A percentile compares a stretch with the other conserved stretches of the same genome.
Evolutionary conservation across 2,329 filamentous ascomycete genomes (phyloP).

Genomic region (Biscogniauxia mediterranea): DNA sequence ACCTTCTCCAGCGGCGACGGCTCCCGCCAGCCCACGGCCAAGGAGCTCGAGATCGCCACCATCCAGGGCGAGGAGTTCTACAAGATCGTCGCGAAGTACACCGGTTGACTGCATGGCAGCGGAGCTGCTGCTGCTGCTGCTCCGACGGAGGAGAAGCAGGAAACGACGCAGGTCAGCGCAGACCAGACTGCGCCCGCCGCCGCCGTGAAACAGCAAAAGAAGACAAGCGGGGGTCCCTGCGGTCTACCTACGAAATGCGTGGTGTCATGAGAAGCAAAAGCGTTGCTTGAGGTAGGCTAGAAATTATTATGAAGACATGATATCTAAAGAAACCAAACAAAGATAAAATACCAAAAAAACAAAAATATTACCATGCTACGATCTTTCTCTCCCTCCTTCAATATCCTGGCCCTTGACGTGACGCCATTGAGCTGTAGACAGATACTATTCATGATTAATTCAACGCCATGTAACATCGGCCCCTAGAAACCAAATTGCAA

Average conservation of each 20-base stretch:
- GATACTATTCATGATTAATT: no score
- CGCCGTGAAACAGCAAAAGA: slow-evolving; percentile 37
- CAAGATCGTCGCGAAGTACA: slow-evolving; percentile 67
- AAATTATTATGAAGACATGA: no score
- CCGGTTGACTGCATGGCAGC: slow-evolving; percentile 75
- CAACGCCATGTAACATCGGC: no score
- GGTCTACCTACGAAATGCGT: slow-evolving; percentile 74
- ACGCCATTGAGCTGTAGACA: no score
- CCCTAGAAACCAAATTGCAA: no score
- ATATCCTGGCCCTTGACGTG: no score
- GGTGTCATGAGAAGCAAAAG: slow-evolving; percentile 52
- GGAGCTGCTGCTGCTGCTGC: slow-evolving; percentile 2
- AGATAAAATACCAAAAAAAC: slow-evolving; percentile 7
- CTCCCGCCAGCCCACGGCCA: slow-evolving; percentile 71
- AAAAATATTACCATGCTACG: background rate
- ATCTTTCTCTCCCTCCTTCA: no score
- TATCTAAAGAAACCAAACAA: background rate
- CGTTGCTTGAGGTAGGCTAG: background rate
- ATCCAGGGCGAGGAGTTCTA: slow-evolving; percentile 87
- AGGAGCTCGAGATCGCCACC: slow-evolving; percentile 77
- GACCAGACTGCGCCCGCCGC: background rate
- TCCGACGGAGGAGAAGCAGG: slow-evolving; percentile 21
- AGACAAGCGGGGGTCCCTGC: slow-evolving; percentile 67
- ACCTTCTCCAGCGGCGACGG: slow-evolving; percentile 81
- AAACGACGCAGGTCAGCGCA: slow-evolving; percentile 19